Base-by-base conservation (phyloP, 1,139 yeast species). In the Geotrichum macrosporum region DNA sequence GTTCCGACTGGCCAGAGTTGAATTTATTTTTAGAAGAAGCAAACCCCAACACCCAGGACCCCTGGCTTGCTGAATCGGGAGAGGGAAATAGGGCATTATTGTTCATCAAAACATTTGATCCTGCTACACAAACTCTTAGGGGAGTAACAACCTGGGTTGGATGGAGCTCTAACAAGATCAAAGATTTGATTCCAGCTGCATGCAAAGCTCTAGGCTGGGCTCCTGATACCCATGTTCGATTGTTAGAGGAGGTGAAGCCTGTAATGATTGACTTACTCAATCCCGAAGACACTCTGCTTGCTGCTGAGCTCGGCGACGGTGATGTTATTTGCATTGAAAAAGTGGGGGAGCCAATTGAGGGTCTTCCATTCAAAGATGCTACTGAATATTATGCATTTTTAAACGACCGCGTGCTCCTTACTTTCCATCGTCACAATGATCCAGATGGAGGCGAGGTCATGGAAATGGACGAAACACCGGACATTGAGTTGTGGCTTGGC, bases 201-300 rank as follows among this genome's bases (percentile, higher is more conserved):
- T 70, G 70, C 46, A 55, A 65, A 22, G 54, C 76, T 5, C 71
- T 81, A 58, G 73, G 74, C 1, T 73, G 82, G 56, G 62, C 62
- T 9, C 59, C 68, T 2, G 58, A 65, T 4, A 63, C 72, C 1
- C 66, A 71, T 1, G 58, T 84, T 19, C 71, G 68, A 8, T 63
- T 81, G 22, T 77, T 64, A 55, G 96, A 89, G 65, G 97, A 89
- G 58, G 68, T 86, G 32, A 78, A 82, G 45, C 81, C 81, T 2
- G 72, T 72, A 2, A 76, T 77, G 60, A 72, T 86, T 43, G 85
- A 81, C 34, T 57, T 78, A 6, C 71, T 76, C 38, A 61, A 67
- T 3, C 60, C 64, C 4, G 65, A 69, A 35, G 20, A 19, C 12
- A 70, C 84, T 0, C 77, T 83, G 55, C 78, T 75, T 53, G 75